phyloP scores from a whole-genome alignment of 2,329 filamentous ascomycete species.

The Fusarium guadeloupense region DNA sequence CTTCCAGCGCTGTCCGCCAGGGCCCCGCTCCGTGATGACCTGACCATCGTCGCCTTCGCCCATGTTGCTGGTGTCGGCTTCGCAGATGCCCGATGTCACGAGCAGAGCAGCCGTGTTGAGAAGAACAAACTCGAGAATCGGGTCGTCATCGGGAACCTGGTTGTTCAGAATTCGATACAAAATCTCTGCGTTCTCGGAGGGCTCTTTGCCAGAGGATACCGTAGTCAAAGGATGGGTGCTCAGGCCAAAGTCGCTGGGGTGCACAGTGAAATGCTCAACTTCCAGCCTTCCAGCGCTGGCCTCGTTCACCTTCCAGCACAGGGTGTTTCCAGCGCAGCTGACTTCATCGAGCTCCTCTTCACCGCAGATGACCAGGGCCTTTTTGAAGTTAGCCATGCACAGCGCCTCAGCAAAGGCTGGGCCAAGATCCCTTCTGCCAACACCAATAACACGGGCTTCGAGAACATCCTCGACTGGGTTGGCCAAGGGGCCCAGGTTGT shows the following conservation, averaged over 20 bases:
- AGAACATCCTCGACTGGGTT: slow-evolving; percentile 87
- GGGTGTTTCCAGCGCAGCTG: slow-evolving; percentile 86
- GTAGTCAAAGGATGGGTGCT: slow-evolving; percentile 75
- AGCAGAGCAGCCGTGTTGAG: slow-evolving; percentile 93
- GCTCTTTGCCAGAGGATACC: slow-evolving; percentile 86
- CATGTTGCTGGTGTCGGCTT: slow-evolving; percentile 82
- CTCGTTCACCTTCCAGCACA: slow-evolving; percentile 83
- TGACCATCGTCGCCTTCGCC: slow-evolving; percentile 81
- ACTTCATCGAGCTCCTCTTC: slow-evolving; percentile 96
- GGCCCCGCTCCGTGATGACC: slow-evolving; percentile 83
- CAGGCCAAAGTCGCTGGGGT: slow-evolving; percentile 89
- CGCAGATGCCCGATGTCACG: slow-evolving; percentile 86
- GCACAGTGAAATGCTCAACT: slow-evolving; percentile 80
- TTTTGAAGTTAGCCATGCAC: slow-evolving; percentile 76
- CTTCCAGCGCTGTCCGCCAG: slow-evolving; percentile 91
- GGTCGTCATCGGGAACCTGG: slow-evolving; percentile 77
- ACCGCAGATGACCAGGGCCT: slow-evolving; percentile 91
- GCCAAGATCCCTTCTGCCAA: slow-evolving; percentile 86
- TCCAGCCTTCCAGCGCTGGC: slow-evolving; percentile 55
- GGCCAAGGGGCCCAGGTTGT: slow-evolving; percentile 89
- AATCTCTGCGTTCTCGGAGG: slow-evolving; percentile 87
- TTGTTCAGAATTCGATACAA: slow-evolving; percentile 79
- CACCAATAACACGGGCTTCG: slow-evolving; percentile 92
- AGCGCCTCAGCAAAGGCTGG: slow-evolving; percentile 90
- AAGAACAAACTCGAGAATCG: slow-evolving; percentile 91